Evolutionary conservation across 257 asterid species (phyloP).

Genomic region (Gynochthodes officinalis): DNA sequence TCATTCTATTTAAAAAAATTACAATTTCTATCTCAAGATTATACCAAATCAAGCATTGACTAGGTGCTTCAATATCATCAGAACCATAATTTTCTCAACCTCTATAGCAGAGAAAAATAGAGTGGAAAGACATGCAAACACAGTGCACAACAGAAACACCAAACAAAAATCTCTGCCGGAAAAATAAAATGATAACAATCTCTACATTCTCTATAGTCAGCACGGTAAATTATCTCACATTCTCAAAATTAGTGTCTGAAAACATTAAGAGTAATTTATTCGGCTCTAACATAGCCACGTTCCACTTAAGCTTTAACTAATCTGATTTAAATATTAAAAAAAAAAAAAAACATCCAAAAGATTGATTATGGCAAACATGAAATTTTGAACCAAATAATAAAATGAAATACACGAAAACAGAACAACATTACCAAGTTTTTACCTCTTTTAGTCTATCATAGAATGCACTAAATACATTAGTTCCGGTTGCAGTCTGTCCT

Average conservation of each 20-base stretch:
- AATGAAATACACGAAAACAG: background rate
- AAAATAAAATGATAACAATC: background rate
- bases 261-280: background rate
- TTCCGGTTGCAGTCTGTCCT: slow-evolving; percentile 77
- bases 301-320: background rate
- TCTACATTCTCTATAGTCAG: background rate
- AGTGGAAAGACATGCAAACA: background rate
- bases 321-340: background rate
- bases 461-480: slow-evolving; percentile 90
- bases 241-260: background rate
- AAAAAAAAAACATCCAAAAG: background rate
- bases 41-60: background rate
- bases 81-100: background rate
- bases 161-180: too few relatives aligned
- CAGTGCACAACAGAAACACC: background rate
- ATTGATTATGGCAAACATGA: background rate
- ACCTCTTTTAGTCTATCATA: slow-evolving; percentile 94
- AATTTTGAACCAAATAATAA: background rate
- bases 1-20: background rate
- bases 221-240: too few relatives aligned
- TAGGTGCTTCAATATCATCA: background rate
- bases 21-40: background rate
- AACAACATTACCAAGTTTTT: background rate
- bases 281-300: background rate
- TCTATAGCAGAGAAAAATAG: background rate